These are phyloP conservation scores for Plicaturopsis crispa DNA, from an alignment of 768 basidiomycete genomes.

Conservation along the genomic window DNA sequence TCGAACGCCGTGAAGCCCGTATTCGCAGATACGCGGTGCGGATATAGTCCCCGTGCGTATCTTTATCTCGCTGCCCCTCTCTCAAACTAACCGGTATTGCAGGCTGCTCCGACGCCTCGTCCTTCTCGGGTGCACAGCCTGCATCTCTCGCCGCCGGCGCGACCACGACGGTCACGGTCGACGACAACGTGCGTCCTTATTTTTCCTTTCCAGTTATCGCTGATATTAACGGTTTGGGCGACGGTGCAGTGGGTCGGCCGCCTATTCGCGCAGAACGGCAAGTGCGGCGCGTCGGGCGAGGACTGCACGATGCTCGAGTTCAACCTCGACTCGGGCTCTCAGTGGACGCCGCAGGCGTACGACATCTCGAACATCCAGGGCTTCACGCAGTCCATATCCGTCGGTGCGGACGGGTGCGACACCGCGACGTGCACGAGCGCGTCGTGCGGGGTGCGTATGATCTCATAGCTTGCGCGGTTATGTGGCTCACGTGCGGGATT, in stretches of 20 bases:
- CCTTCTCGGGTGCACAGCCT: slow-evolving; percentile 27
- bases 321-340: slow-evolving; percentile 22
- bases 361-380: slow-evolving; percentile 38
- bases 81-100: not conserved
- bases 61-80: not conserved
- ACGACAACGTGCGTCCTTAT: slow-evolving; percentile 16
- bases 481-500: not conserved
- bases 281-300: slow-evolving; percentile 29
- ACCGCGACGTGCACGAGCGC: slow-evolving; percentile 31
- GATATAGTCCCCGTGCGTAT: slow-evolving; percentile 27
- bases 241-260: slow-evolving; percentile 40
- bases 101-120: slow-evolving; percentile 8
- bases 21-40: slow-evolving; percentile 30
- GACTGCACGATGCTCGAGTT: slow-evolving; percentile 30
- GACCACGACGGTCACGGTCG: slow-evolving; percentile 21
- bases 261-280: slow-evolving; percentile 29
- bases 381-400: slow-evolving; percentile 29
- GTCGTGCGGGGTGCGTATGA: slow-evolving; percentile 21
- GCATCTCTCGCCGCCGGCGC: slow-evolving; percentile 16
- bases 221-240: slow-evolving; percentile 1
- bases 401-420: slow-evolving; percentile 28
- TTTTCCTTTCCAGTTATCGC: no score
- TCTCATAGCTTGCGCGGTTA: slow-evolving; percentile 22
- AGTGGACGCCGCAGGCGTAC: slow-evolving; percentile 24
- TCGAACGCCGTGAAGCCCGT: slow-evolving; percentile 21